Base-by-base conservation (phyloP, 495 filamentous ascomycete genomes). In the Filosporella fistucella region DNA sequence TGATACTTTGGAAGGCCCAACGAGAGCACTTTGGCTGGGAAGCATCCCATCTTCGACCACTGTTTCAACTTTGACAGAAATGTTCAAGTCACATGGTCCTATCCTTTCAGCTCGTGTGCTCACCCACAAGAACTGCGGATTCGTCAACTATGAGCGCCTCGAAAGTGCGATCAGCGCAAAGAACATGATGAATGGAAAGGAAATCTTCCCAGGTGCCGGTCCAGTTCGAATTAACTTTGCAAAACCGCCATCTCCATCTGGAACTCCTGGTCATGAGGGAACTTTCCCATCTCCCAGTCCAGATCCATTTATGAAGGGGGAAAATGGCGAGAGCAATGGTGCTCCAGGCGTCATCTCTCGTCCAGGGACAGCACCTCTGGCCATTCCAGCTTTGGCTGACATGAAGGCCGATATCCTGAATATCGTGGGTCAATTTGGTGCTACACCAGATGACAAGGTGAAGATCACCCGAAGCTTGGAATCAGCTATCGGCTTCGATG, bases 81-180 rank as follows among this genome's bases (percentile, higher is more conserved):
- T 96, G 65, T 98, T 98, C 65, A 85, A 86, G 59, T 70, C 82
- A 35, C 94, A 93, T 55, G 93, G 93, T 13, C 82, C 86, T 18
- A 95, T 98, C 57, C 81, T 91, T 55, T 96, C 91, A 13, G 90
- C 88, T 28, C 77, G 93, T 49, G 94, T 98, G 12, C 73, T 98
- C 52, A 96, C 93, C 11, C 93, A 98, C 72, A 98, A 98, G 78
- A 97, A 95, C 61, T 98, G 93, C 63, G 93, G 93, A 5, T 98
- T 98, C 57, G 90, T 98, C 61, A 98, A 98, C 65, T 98, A 95
- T 56, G 88, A 96, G 68, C 80, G 78, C 54, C 63, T 90, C 20
- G 88, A 95, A 25, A 94, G 88, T 59, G 94, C 93, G 37, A 86
- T 95, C 23, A 78, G 86, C 45, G 94, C 93, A 4, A 94, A 88